phyloP scores from a whole-genome alignment of 2,329 filamentous ascomycete genomes.

The Coniochaeta sp. region DNA sequence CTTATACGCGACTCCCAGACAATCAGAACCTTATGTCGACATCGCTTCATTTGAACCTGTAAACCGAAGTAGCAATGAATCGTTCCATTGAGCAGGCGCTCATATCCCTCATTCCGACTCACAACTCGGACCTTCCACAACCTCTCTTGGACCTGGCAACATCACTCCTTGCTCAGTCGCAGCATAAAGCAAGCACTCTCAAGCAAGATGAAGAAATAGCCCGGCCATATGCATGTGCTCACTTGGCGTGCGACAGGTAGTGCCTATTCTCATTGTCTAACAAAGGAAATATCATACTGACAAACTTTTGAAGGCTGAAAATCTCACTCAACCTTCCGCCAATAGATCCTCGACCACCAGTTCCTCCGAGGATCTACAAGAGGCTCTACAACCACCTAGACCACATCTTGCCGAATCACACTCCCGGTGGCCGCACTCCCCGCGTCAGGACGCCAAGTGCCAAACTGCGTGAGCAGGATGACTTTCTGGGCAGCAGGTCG shows the following conservation, averaged over 20 bases:
- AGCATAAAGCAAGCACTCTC: slow-evolving; percentile 66
- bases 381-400: slow-evolving; percentile 77
- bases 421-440: slow-evolving; percentile 16
- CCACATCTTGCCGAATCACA: slow-evolving; percentile 50
- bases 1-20: neutral
- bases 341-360: slow-evolving; percentile 68
- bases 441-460: slow-evolving; percentile 23
- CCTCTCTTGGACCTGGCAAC: slow-evolving; percentile 64
- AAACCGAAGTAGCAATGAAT: slow-evolving; percentile 48
- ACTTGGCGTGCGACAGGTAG: slow-evolving; percentile 82
- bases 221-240: slow-evolving; percentile 75
- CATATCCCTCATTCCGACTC: slow-evolving; percentile 65
- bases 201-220: slow-evolving; percentile 84
- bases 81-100: slow-evolving; percentile 66
- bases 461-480: slow-evolving; percentile 20
- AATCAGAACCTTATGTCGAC: neutral
- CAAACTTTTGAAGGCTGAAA: slow-evolving; percentile 51
- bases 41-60: neutral
- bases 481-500: slow-evolving; percentile 7
- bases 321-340: slow-evolving; percentile 68
- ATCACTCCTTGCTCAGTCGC: slow-evolving; percentile 73
- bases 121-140: slow-evolving; percentile 58
- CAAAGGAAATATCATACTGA: neutral
- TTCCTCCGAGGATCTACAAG: slow-evolving; percentile 73
- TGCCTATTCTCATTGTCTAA: neutral